Percentiles rank a stretch among this genome's conserved stretches.
Conservation (phyloP, 2,329 filamentous ascomycete species). For the Trichoderma sp. region DNA sequence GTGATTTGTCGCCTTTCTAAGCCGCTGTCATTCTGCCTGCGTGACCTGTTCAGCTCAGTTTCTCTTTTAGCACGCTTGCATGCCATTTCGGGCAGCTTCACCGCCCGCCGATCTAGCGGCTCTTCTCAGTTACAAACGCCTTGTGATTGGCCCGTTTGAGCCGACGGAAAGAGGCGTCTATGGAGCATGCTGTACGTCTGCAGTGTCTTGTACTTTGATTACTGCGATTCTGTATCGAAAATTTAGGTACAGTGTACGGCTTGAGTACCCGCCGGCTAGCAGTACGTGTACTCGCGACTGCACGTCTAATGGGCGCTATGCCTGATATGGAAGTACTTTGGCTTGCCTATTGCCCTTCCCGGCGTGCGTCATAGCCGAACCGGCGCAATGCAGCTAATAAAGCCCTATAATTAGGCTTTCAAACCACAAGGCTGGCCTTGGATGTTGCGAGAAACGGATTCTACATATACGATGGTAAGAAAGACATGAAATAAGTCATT, state of each 20-base stretch:
- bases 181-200: neutral
- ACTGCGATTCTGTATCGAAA: too few species aligned
- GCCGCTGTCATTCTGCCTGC: conserved; percentile 8
- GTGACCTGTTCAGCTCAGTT: conserved; percentile 9
- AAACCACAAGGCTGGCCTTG: neutral
- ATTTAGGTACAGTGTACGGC: neutral
- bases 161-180: neutral
- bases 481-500: neutral
- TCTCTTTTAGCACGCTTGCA: conserved; percentile 12
- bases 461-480: neutral
- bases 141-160: conserved; percentile 15
- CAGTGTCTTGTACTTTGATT: neutral
- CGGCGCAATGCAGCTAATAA: neutral
- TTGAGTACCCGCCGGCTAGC: neutral
- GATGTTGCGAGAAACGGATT: neutral
- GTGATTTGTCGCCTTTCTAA: neutral
- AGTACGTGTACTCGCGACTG: neutral
- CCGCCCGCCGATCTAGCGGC: conserved; percentile 21
- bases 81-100: conserved; percentile 22
- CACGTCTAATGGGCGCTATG: conserved; percentile 20
- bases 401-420: neutral
- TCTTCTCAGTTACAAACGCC: conserved; percentile 6
- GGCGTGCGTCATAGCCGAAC: conserved; percentile 1
- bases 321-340: conserved; percentile 12
- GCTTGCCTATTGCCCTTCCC: conserved; percentile 2